Evolutionary conservation across 2,329 filamentous ascomycete genomes (phyloP), one percentile per base, ranked within the genome.

Genomic region (Penicillium verrucosum): DNA sequence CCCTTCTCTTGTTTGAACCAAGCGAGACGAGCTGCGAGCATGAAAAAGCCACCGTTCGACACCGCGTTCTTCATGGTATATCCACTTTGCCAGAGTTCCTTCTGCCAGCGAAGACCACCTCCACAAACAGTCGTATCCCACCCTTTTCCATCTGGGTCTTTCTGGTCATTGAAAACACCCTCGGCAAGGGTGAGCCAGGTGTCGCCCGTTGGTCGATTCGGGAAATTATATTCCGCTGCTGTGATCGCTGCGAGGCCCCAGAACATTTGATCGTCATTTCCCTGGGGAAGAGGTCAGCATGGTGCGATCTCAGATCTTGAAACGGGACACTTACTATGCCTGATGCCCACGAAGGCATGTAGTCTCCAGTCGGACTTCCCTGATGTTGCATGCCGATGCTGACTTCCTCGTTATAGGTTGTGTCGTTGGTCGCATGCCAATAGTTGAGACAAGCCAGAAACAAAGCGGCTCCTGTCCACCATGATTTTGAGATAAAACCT

Each of bases 21-120:
- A 32, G 87, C 88, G 18, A 92, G 80, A 21, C 89, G 85, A 1
- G 90, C 89, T 3, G 87, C 87, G 14, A 95, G 80, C 67, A 92
- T 88, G 72, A 94, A 92, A 70, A 93, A 85, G 16, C 85, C 86
- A 41, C 89, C 89, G 72, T 93, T 93, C 60, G 86, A 86, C 65
- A 92, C 85, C 16, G 85, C 82, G 77, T 92, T 92, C 75, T 92
- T 93, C 81, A 95, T 94, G 68, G 85, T 81, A 71, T 90, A 86
- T 7, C 90, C 90, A 61, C 85, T 92, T 36, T 51, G 49, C 49
- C 49, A 51, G 5, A 34, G 9, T 25, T 51, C 49, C 18, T 51
- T 51, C 21, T 51, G 49, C 49, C 49, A 51, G 27, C 49, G 49
- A 27, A 51, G 16, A 4, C 49, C 49, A 44, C 49, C 49, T 18